Evolutionary conservation across 306 rosid species (phyloP).

Genomic region (Sesbania bispinosa): DNA sequence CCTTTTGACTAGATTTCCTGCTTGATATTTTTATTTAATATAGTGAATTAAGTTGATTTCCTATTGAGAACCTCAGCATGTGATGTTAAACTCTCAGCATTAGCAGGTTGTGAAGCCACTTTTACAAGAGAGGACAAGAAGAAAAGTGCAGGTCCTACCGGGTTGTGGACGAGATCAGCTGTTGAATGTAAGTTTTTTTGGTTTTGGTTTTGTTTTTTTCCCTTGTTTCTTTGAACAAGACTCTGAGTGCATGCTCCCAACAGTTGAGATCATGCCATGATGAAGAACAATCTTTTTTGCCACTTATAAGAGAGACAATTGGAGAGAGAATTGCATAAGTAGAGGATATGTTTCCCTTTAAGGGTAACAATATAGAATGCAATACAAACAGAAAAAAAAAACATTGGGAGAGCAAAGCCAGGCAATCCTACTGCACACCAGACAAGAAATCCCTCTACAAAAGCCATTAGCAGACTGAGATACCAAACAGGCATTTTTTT

Average conservation of each 20-base stretch:
- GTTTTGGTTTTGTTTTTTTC: neutral
- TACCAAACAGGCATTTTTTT: neutral
- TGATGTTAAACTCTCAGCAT: slow-evolving; percentile 22
- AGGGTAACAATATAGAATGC: neutral
- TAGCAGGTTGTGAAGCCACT: slow-evolving; percentile 95
- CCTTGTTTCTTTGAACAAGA: slow-evolving; percentile 1
- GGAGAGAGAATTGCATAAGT: neutral
- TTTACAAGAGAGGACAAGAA: slow-evolving; percentile 89
- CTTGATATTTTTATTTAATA: slow-evolving; percentile 7
- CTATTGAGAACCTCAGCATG: slow-evolving; percentile 17
- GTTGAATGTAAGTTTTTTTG: slow-evolving; percentile 51
- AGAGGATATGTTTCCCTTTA: neutral
- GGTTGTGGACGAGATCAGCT: slow-evolving; percentile 89
- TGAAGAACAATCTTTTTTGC: neutral
- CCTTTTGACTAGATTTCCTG: slow-evolving; percentile 17
- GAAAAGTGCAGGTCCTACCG: slow-evolving; percentile 80
- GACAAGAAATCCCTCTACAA: neutral
- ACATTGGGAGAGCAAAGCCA: neutral
- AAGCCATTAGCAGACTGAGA: neutral
- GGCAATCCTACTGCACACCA: neutral
- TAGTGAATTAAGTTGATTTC: neutral
- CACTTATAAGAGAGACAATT: neutral
- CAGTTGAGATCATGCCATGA: neutral
- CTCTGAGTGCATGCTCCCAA: neutral
- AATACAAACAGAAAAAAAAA: neutral